phyloP scores from a whole-genome alignment of 2,329 filamentous ascomycete genomes.

The Phyllosticta citrichinensis region DNA sequence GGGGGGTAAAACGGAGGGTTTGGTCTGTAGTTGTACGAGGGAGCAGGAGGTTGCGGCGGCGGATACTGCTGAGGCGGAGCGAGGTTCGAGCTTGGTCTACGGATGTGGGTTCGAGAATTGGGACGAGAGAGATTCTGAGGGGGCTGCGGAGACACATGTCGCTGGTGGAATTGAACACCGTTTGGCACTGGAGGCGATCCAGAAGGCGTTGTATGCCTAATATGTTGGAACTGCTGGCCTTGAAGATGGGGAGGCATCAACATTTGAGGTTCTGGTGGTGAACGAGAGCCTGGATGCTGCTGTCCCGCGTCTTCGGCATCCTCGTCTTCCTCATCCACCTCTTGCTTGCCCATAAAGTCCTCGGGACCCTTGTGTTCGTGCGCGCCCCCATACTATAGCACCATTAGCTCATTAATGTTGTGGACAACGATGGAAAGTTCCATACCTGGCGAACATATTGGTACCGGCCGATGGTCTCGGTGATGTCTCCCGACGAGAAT shows the following conservation, averaged over 20 bases:
- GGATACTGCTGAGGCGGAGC: conserved; percentile 50
- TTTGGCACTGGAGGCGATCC: conserved; percentile 82
- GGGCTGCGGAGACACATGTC: conserved; percentile 75
- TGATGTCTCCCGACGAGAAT: conserved; percentile 90
- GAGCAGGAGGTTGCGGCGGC: conserved; percentile 10
- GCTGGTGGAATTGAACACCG: conserved; percentile 58
- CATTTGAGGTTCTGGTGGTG: conserved; percentile 52
- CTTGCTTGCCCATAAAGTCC: conserved; percentile 75
- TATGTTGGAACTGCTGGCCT: conserved; percentile 61
- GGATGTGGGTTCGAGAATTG: conserved; percentile 68
- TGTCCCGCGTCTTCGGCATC: conserved; percentile 57
- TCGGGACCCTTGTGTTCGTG: conserved; percentile 94
- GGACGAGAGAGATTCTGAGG: conserved; percentile 60
- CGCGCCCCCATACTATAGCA: conserved; percentile 68
- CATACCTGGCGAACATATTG: conserved; percentile 60
- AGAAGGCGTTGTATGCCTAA: conserved; percentile 73
- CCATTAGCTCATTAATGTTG: conserved; percentile 17
- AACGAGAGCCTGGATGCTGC: conserved; percentile 59
- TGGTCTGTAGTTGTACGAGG: conserved; percentile 68
- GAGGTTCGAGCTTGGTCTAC: conserved; percentile 65
- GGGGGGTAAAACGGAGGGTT: conserved; percentile 70
- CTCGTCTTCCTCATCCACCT: conserved; percentile 69
- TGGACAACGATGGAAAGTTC: background rate
- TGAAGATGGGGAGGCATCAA: conserved; percentile 37
- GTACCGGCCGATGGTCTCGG: conserved; percentile 77